These are phyloP conservation scores for Capsicum pubescens DNA, from an alignment of 257 asterid genomes.

Conservation along the genomic window DNA sequence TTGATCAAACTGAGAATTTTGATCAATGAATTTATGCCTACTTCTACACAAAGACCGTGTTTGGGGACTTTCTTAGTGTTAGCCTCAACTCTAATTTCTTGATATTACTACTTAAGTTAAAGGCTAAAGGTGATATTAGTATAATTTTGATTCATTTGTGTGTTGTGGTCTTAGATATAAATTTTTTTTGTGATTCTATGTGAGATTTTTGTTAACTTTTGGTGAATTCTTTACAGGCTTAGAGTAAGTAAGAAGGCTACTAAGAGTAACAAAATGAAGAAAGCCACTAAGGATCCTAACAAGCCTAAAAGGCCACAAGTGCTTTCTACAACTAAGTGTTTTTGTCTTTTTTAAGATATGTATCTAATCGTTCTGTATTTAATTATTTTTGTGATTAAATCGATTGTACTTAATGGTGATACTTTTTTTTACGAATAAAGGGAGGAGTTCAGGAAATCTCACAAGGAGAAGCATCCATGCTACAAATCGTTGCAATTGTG, in stretches of 20 bases:
- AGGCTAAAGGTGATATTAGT: constrained; percentile 60
- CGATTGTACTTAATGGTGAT: neutral
- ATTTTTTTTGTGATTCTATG: constrained; percentile 1
- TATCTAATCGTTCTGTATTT: neutral
- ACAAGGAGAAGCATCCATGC: constrained; percentile 79
- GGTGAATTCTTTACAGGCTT: constrained; percentile 40
- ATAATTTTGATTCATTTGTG: neutral
- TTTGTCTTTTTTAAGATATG: constrained; percentile 88
- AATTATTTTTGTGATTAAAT: neutral
- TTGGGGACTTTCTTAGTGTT: no score
- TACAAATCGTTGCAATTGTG: constrained; percentile 87
- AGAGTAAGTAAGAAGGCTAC: constrained; percentile 69
- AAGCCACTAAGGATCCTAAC: constrained; percentile 86
- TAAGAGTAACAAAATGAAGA: constrained; percentile 50
- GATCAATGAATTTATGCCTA: no score
- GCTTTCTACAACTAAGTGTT: constrained; percentile 93
- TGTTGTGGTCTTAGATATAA: constrained; percentile 43
- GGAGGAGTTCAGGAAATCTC: constrained; percentile 83
- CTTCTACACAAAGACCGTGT: no score
- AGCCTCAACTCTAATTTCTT: no score
- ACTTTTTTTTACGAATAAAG: constrained; percentile 34
- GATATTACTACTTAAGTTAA: no score
- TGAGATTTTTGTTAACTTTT: neutral
- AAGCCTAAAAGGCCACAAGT: constrained; percentile 94
- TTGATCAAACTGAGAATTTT: no score